phyloP scores from a whole-genome alignment of 2,329 filamentous ascomycete genomes.

The Fusarium penzigii region DNA sequence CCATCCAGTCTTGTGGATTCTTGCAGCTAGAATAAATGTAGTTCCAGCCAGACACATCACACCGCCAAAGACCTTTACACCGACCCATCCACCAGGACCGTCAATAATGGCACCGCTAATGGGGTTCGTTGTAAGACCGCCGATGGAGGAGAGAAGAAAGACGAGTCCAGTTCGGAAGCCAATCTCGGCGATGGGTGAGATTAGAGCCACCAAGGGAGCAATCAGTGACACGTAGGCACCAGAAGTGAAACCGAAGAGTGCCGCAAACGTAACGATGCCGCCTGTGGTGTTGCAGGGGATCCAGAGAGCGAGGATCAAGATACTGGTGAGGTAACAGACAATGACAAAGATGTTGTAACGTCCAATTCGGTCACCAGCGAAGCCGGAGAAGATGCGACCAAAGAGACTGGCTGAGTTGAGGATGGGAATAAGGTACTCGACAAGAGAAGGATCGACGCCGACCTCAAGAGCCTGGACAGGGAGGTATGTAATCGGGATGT shows the following conservation, averaged over 20 bases:
- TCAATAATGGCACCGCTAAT: slow-evolving; percentile 52
- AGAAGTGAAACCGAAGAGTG: slow-evolving; percentile 44
- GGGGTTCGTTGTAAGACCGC: slow-evolving; percentile 57
- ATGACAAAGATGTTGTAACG: slow-evolving; percentile 46
- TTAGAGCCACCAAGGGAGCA: slow-evolving; percentile 44
- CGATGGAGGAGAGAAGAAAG: slow-evolving; percentile 57
- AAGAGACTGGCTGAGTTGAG: slow-evolving; percentile 42
- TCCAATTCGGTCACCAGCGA: slow-evolving; percentile 39
- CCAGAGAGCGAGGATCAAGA: slow-evolving; percentile 45
- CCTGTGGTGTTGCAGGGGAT: slow-evolving; percentile 34
- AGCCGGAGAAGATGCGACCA: slow-evolving; percentile 36
- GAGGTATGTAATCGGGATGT: slow-evolving; percentile 39
- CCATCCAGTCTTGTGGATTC: slow-evolving; percentile 18
- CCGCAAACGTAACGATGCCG: slow-evolving; percentile 40
- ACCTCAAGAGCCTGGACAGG: slow-evolving; percentile 31
- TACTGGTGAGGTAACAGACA: slow-evolving; percentile 43
- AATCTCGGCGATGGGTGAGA: slow-evolving; percentile 27
- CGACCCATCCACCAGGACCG: slow-evolving; percentile 30
- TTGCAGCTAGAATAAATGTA: slow-evolving; percentile 3
- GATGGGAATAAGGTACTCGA: slow-evolving; percentile 39
- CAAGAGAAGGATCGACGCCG: slow-evolving; percentile 31
- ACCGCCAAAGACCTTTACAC: slow-evolving; percentile 39
- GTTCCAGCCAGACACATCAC: slow-evolving; percentile 22
- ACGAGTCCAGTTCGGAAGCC: slow-evolving; percentile 36
- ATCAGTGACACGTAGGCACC: slow-evolving; percentile 43